phyloP scores from a whole-genome alignment of 768 basidiomycete species.

The Pleurotus sapidus region DNA sequence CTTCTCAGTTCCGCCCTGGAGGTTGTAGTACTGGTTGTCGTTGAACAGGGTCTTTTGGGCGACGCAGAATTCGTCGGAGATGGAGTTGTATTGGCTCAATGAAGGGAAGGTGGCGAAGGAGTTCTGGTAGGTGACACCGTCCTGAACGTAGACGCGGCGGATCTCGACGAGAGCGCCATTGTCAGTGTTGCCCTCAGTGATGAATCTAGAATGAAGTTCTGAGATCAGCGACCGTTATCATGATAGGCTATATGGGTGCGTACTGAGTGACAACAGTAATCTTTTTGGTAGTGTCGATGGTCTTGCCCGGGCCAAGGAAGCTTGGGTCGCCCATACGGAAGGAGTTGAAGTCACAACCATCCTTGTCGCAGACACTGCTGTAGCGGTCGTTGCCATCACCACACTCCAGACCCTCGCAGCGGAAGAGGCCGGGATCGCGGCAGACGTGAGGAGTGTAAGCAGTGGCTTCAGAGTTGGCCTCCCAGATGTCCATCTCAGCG shows the following conservation, averaged over 20 bases:
- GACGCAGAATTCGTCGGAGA: constrained; percentile 38
- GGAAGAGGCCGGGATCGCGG: constrained; percentile 25
- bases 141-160: constrained; percentile 35
- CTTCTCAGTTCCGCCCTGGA: constrained; percentile 25
- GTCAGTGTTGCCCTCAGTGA: constrained; percentile 25
- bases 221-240: neutral
- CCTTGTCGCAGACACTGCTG: constrained; percentile 36
- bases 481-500: constrained; percentile 45
- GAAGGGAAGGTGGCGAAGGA: constrained; percentile 27
- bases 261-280: constrained; percentile 41
- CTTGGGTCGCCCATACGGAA: constrained; percentile 36
- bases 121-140: constrained; percentile 35
- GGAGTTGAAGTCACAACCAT: constrained; percentile 51
- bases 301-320: constrained; percentile 36
- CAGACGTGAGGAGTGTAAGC: constrained; percentile 40
- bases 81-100: constrained; percentile 29
- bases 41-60: constrained; percentile 30
- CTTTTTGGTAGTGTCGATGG: constrained; percentile 34
- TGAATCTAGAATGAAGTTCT: constrained; percentile 23
- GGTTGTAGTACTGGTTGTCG: constrained; percentile 33
- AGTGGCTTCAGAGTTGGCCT: constrained; percentile 37
- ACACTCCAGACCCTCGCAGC: constrained; percentile 31
- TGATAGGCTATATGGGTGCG: neutral
- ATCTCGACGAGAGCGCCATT: constrained; percentile 16
- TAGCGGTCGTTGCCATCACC: constrained; percentile 11